Evolutionary conservation across 1,139 yeast genomes (phyloP).

Genomic region (Debaryomyces psychrophilus): DNA sequence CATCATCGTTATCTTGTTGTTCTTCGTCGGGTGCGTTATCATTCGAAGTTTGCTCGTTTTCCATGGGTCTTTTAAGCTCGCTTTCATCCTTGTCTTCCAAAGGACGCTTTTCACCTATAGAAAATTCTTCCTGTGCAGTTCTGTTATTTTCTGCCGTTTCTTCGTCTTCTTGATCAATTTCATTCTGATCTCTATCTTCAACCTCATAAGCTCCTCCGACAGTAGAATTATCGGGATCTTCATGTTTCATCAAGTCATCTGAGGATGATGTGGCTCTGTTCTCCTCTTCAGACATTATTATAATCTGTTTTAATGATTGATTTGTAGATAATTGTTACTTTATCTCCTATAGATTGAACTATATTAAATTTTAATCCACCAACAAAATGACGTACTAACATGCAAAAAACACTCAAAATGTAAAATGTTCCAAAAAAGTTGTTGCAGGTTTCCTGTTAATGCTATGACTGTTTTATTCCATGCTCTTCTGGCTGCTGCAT

Average conservation of each 20-base stretch:
- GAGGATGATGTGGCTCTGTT: conserved; percentile 6
- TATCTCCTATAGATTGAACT: not conserved
- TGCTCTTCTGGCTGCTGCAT: no score
- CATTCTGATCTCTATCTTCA: conserved; percentile 45
- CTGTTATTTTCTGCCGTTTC: conserved; percentile 13
- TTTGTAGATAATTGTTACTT: conserved; percentile 3
- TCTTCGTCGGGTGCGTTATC: conserved; percentile 11
- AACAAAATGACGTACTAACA: not conserved
- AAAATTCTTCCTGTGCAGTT: conserved; percentile 9
- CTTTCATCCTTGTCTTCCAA: conserved; percentile 13
- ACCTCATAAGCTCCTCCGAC: conserved; percentile 21
- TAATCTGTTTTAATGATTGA: conserved; percentile 10
- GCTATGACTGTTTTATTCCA: not conserved
- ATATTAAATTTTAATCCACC: not conserved
- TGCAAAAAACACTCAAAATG: not conserved
- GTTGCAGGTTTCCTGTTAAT: conserved; percentile 1
- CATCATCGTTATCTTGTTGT: conserved; percentile 15
- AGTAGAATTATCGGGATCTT: conserved; percentile 12
- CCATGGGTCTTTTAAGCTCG: not conserved
- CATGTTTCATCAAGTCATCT: conserved; percentile 23
- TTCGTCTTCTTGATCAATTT: conserved; percentile 44
- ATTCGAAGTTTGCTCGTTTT: conserved; percentile 11
- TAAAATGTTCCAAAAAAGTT: not conserved
- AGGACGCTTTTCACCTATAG: conserved; percentile 13
- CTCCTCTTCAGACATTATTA: conserved; percentile 15